Percentiles rank a stretch among this genome's conserved stretches.
Evolutionary conservation across 768 basidiomycete genomes (phyloP).

Genomic region (Lentinula detonsa): DNA sequence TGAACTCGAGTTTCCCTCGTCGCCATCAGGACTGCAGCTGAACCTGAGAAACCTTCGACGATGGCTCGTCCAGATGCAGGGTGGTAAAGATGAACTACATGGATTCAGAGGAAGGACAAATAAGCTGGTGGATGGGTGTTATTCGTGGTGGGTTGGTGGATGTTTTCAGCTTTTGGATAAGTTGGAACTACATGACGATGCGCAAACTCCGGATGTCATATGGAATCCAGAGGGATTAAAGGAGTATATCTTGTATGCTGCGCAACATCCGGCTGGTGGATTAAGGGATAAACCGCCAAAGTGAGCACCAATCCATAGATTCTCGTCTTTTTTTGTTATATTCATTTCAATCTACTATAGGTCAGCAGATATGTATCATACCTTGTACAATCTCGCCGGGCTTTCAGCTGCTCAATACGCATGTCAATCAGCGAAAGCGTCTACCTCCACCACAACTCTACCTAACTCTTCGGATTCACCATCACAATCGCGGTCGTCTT

Average conservation of each 20-base stretch:
- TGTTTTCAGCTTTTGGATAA: slow-evolving; percentile 74
- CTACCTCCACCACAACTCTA: background rate
- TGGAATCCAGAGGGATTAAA: slow-evolving; percentile 72
- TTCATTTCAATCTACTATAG: slow-evolving; percentile 28
- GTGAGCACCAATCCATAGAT: slow-evolving; percentile 32
- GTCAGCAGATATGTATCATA: slow-evolving; percentile 92
- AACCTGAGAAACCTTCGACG: slow-evolving; percentile 58
- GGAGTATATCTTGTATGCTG: slow-evolving; percentile 80
- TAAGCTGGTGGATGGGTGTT: slow-evolving; percentile 99
- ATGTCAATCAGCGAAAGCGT: background rate
- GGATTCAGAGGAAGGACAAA: slow-evolving; percentile 94
- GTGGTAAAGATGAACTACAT: slow-evolving; percentile 73
- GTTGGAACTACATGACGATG: slow-evolving; percentile 31
- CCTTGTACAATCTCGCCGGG: slow-evolving; percentile 87
- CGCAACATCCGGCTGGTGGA: slow-evolving; percentile 82
- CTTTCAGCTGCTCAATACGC: slow-evolving; percentile 82
- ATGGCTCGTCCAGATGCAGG: slow-evolving; percentile 88
- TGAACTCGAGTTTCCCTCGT: slow-evolving; percentile 40
- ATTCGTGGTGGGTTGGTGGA: slow-evolving; percentile 99
- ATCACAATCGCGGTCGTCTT: background rate
- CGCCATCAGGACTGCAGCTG: slow-evolving; percentile 33
- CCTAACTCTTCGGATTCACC: background rate
- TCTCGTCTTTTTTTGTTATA: background rate
- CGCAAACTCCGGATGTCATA: slow-evolving; percentile 20
- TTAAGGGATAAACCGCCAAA: slow-evolving; percentile 95